phyloP scores from a whole-genome alignment of 768 basidiomycete species.

The Auriscalpium orientale region DNA sequence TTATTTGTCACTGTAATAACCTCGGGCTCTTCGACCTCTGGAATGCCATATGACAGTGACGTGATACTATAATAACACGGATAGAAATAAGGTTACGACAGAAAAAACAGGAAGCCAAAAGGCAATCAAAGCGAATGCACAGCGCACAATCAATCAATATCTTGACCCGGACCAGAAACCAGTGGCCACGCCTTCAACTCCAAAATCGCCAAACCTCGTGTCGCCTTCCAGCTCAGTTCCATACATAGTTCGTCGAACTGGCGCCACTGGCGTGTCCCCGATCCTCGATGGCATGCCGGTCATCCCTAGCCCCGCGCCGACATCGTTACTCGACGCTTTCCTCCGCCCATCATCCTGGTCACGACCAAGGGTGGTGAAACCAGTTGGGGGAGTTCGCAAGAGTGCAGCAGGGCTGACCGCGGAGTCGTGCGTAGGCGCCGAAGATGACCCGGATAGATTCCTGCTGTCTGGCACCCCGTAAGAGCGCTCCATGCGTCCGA shows the following conservation, averaged over 20 bases:
- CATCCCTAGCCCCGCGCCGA: constrained; percentile 38
- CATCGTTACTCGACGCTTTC: constrained; percentile 31
- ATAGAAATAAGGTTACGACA: not conserved
- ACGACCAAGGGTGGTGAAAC: not conserved
- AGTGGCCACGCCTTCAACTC: constrained; percentile 67
- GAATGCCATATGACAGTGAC: not conserved
- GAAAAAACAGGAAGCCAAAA: not conserved
- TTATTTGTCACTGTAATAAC: not conserved
- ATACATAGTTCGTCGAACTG: constrained; percentile 69
- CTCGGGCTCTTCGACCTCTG: not conserved
- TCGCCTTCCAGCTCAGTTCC: constrained; percentile 77
- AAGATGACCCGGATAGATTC: constrained; percentile 3
- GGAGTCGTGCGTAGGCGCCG: not conserved
- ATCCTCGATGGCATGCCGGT: constrained; percentile 30
- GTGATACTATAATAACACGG: not conserved
- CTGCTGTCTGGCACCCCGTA: constrained; percentile 9
- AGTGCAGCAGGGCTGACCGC: constrained; percentile 11
- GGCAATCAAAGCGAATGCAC: not conserved
- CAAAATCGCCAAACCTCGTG: constrained; percentile 82
- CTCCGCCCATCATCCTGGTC: constrained; percentile 4
- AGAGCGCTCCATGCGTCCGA: constrained; percentile 2
- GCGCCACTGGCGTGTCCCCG: constrained; percentile 37
- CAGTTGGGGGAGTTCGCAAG: constrained; percentile 11
- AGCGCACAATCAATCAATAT: constrained; percentile 24
- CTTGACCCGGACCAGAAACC: constrained; percentile 57